These are phyloP conservation scores for Cyclocybe aegerita DNA, from an alignment of 768 basidiomycete genomes.

Conservation along the genomic window DNA sequence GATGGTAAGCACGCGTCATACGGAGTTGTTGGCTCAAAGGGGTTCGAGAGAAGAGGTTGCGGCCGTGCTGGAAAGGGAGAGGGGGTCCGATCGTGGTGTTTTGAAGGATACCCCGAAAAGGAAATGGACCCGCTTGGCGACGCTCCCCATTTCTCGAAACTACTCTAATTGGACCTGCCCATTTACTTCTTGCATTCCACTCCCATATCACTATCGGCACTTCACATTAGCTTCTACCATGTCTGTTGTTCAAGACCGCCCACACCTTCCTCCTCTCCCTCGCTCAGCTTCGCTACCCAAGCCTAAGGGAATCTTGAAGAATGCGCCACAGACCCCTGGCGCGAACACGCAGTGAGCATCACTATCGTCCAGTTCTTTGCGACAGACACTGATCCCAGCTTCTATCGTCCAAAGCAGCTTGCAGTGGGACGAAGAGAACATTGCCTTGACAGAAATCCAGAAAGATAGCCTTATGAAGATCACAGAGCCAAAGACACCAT, in stretches of 20 bases:
- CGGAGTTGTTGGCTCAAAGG: too few species aligned
- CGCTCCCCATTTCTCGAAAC: too few species aligned
- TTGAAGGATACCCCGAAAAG: too few species aligned
- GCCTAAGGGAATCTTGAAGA: slow-evolving; percentile 90
- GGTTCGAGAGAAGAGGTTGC: too few species aligned
- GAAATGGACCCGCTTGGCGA: too few species aligned
- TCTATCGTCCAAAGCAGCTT: slow-evolving; percentile 49
- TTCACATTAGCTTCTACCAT: slow-evolving; percentile 12
- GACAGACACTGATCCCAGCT: slow-evolving; percentile 7
- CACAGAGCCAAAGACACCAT: slow-evolving; percentile 96
- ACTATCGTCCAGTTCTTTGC: neutral
- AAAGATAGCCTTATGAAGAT: slow-evolving; percentile 99
- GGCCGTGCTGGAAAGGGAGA: too few species aligned
- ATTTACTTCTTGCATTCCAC: too few species aligned
- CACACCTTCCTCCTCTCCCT: slow-evolving; percentile 47
- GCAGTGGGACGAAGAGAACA: slow-evolving; percentile 95
- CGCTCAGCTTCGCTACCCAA: slow-evolving; percentile 69
- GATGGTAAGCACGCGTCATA: too few species aligned
- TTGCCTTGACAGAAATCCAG: slow-evolving; percentile 88
- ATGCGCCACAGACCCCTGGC: slow-evolving; percentile 52
- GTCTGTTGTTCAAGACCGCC: slow-evolving; percentile 39
- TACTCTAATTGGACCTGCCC: too few species aligned
- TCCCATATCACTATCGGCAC: too few species aligned
- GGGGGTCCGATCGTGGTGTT: too few species aligned
- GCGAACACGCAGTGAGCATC: slow-evolving; percentile 49